phyloP scores from a whole-genome alignment of 2,329 filamentous ascomycete species.

The Colletotrichum noveboracense region DNA sequence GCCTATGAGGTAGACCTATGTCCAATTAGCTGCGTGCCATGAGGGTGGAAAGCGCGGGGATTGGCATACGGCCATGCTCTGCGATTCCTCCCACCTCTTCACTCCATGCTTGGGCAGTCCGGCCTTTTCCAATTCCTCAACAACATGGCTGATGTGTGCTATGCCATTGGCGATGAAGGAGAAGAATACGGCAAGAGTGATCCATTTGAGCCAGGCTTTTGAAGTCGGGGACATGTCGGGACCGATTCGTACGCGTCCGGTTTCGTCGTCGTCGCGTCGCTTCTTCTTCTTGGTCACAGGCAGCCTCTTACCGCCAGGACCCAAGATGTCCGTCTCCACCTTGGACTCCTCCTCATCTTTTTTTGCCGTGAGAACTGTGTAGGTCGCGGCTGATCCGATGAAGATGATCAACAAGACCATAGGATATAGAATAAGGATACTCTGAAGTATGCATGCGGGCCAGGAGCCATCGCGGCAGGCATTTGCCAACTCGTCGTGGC shows the following conservation, averaged over 20 bases:
- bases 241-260: constrained; percentile 40
- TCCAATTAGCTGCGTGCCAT: constrained; percentile 4
- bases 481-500: constrained; percentile 10
- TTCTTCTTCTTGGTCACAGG: constrained; percentile 68
- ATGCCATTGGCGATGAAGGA: constrained; percentile 79
- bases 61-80: constrained; percentile 13
- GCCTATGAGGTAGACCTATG: constrained; percentile 82
- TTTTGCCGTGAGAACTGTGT: constrained; percentile 58
- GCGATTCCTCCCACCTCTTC: constrained; percentile 9
- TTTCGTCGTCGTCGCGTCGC: constrained; percentile 35
- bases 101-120: neutral
- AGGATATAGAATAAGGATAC: constrained; percentile 57
- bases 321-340: constrained; percentile 58
- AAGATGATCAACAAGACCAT: constrained; percentile 58
- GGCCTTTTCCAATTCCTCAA: constrained; percentile 9
- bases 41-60: constrained; percentile 8
- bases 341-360: constrained; percentile 51
- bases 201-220: constrained; percentile 77
- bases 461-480: neutral
- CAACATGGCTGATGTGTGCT: constrained; percentile 39
- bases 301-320: constrained; percentile 89
- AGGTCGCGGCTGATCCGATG: constrained; percentile 53
- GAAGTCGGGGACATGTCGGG: constrained; percentile 54
- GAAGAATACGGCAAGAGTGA: constrained; percentile 72
- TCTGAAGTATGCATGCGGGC: constrained; percentile 41